phyloP scores from a whole-genome alignment of 345 rosid species.

The Euphorbia tirucalli region DNA sequence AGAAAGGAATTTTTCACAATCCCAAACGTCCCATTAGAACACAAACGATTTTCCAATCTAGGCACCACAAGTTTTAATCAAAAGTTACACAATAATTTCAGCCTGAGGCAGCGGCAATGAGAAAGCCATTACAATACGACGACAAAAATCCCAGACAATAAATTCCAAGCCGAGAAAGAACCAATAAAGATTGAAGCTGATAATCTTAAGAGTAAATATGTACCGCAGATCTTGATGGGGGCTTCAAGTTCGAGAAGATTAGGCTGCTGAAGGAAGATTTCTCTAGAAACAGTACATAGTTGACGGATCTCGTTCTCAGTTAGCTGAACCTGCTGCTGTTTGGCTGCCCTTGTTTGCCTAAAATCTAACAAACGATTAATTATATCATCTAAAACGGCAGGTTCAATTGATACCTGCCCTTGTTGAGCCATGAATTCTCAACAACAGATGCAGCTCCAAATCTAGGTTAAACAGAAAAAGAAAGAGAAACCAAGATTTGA shows the following conservation, averaged over 20 bases:
- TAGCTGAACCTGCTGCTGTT: slow-evolving; percentile 71
- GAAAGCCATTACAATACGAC: neutral
- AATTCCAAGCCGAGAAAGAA: neutral
- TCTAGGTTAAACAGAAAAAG: neutral
- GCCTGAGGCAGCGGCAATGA: neutral
- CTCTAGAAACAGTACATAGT: slow-evolving; percentile 58
- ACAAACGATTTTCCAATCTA: neutral
- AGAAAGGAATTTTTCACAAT: neutral
- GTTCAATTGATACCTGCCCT: slow-evolving; percentile 58
- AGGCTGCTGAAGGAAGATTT: slow-evolving; percentile 83
- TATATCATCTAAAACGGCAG: slow-evolving; percentile 66
- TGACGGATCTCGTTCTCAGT: slow-evolving; percentile 85
- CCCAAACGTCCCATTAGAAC: neutral
- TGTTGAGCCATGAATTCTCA: slow-evolving; percentile 48
- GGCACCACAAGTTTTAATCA: neutral
- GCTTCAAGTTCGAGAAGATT: slow-evolving; percentile 88
- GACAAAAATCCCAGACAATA: neutral
- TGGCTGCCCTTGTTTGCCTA: slow-evolving; percentile 54
- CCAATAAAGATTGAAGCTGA: neutral
- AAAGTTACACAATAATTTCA: neutral
- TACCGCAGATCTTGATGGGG: slow-evolving; percentile 97
- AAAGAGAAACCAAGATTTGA: slow-evolving; percentile 9
- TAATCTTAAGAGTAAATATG: neutral
- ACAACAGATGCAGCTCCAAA: slow-evolving; percentile 18
- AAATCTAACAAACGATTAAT: slow-evolving; percentile 62